Evolutionary conservation across 164 flowering plant genomes (phyloP).

Genomic region (Aristolochia contorta): DNA sequence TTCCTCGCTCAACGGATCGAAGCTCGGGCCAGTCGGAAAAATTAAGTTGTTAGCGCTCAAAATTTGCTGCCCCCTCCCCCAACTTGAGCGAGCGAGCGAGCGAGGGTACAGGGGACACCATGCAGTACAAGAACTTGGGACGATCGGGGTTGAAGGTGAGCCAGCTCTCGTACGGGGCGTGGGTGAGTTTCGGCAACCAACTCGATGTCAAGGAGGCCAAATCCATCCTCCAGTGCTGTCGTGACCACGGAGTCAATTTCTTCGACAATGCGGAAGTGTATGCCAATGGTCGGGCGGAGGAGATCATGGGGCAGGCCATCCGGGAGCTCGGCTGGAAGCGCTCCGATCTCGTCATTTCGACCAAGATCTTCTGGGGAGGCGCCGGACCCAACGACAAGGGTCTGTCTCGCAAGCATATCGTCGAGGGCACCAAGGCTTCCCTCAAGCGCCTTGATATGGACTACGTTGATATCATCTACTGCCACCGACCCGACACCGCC

Average conservation of each 20-base stretch:
- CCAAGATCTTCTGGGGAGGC: slow-evolving; percentile 99
- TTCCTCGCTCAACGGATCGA: too few species aligned
- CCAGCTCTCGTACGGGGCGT: slow-evolving; percentile 91
- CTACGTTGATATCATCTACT: slow-evolving; percentile 78
- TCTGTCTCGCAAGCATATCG: slow-evolving; percentile 72
- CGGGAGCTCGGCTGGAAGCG: slow-evolving; percentile 95
- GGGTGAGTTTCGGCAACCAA: slow-evolving; percentile 99
- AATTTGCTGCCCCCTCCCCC: too few species aligned
- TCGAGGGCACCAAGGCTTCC: slow-evolving; percentile 87
- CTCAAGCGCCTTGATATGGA: slow-evolving; percentile 90
- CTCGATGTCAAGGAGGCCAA: slow-evolving; percentile 96
- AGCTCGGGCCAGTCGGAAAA: too few species aligned
- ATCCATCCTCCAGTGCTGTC: slow-evolving; percentile 76
- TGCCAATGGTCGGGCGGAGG: slow-evolving; percentile 99
- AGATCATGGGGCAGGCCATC: slow-evolving; percentile 98
- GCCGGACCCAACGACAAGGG: slow-evolving; percentile 92
- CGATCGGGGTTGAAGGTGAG: slow-evolving; percentile 84
- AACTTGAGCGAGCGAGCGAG: too few species aligned
- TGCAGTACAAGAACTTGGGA: slow-evolving; percentile 96
- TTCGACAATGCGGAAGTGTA: slow-evolving; percentile 99
- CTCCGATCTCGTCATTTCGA: slow-evolving; percentile 85
- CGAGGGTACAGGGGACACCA: slow-evolving; percentile 11
- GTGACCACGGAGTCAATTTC: slow-evolving; percentile 95
- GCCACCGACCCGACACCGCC: slow-evolving; percentile 71
- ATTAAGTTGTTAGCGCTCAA: too few species aligned